Conservation (phyloP, 2,329 filamentous ascomycete species). For the Laburnicola sp. region DNA sequence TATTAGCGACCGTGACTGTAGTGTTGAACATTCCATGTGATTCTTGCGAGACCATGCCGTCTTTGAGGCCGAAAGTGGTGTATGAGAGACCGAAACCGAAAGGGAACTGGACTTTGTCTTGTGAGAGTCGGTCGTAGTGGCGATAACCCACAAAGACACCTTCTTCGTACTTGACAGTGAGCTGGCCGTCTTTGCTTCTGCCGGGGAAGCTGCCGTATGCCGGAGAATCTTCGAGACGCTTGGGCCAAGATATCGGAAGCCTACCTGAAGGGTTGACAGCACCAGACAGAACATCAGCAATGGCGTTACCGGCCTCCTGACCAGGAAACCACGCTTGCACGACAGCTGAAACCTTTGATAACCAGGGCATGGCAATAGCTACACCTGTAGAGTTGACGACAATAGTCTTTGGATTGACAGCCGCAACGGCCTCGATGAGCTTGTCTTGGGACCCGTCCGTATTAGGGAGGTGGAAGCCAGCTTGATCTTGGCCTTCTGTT, state of each 20-base stretch:
- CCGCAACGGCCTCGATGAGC: slow-evolving; percentile 66
- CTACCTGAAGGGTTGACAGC: slow-evolving; percentile 45
- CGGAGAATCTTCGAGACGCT: slow-evolving; percentile 40
- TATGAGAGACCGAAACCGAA: slow-evolving; percentile 48
- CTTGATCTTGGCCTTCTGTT: slow-evolving; percentile 65
- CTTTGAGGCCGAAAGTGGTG: slow-evolving; percentile 49
- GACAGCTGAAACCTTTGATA: slow-evolving; percentile 48
- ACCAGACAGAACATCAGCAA: slow-evolving; percentile 49
- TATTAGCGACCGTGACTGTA: slow-evolving; percentile 55
- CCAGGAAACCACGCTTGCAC: slow-evolving; percentile 50
- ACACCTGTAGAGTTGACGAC: slow-evolving; percentile 80
- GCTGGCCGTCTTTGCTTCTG: slow-evolving; percentile 53
- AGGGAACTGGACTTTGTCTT: slow-evolving; percentile 54
- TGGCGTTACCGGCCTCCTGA: slow-evolving; percentile 48
- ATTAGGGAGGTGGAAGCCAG: slow-evolving; percentile 56
- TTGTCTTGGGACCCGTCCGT: slow-evolving; percentile 59
- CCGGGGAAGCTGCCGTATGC: slow-evolving; percentile 46
- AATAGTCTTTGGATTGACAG: slow-evolving; percentile 68
- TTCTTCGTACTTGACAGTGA: slow-evolving; percentile 63
- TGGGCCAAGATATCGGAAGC: slow-evolving; percentile 47
- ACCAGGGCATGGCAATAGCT: slow-evolving; percentile 72
- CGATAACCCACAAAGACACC: slow-evolving; percentile 60
- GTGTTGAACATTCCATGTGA: slow-evolving; percentile 46
- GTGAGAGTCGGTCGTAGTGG: slow-evolving; percentile 61
- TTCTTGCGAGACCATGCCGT: slow-evolving; percentile 63